Percentiles rank a stretch among this genome's conserved stretches.
phyloP scores from a whole-genome alignment of 495 filamentous ascomycete species.

The Penicillium verhagenii region DNA sequence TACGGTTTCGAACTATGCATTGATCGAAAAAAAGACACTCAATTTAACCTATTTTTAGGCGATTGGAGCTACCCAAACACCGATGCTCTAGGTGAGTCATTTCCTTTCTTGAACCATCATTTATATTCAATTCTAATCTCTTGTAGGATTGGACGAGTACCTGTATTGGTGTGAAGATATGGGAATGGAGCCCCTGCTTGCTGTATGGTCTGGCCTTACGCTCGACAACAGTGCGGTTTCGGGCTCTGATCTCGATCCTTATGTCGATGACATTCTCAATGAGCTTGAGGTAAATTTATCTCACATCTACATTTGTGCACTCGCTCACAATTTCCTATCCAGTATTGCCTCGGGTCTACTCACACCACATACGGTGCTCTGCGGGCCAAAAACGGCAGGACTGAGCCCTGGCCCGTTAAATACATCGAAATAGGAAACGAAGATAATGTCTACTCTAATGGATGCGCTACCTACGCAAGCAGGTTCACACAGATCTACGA shows the following conservation, averaged over 20 bases:
- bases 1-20: neutral
- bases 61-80: conserved; percentile 63
- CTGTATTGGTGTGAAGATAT: conserved; percentile 66
- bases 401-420: conserved; percentile 43
- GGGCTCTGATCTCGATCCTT: conserved; percentile 34
- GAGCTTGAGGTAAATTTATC: conserved; percentile 48
- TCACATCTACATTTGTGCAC: neutral
- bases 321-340: neutral
- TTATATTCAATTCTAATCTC: neutral
- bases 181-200: conserved; percentile 54
- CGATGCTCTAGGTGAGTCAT: conserved; percentile 52
- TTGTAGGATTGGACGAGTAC: conserved; percentile 50
- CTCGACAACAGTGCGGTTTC: conserved; percentile 48
- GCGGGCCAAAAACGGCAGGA: conserved; percentile 44
- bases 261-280: conserved; percentile 59
- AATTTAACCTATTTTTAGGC: conserved; percentile 5
- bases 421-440: conserved; percentile 58
- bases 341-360: conserved; percentile 27
- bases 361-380: conserved; percentile 38
- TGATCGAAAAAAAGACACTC: neutral
- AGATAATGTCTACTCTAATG: conserved; percentile 45
- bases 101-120: neutral
- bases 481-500: conserved; percentile 46
- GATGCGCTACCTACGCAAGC: conserved; percentile 40
- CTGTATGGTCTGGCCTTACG: conserved; percentile 56